A percentile compares a stretch with the other conserved stretches of the same genome.
These are phyloP conservation scores for Alternaria sp. DNA, from an alignment of 2,329 filamentous ascomycete genomes.

Conservation along the genomic window DNA sequence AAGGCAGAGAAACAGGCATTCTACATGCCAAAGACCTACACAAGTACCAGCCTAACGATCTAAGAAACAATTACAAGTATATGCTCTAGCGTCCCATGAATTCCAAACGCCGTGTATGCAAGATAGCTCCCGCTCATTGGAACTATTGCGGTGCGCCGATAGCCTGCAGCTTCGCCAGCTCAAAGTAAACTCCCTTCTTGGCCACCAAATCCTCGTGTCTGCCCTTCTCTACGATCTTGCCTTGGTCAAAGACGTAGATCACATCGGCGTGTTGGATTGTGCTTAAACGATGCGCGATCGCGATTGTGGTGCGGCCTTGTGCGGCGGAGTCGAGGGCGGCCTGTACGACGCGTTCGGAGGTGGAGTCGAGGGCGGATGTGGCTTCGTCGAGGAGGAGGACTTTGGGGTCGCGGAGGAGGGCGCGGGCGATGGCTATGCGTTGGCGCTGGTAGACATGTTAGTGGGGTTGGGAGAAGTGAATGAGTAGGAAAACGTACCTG, in stretches of 20 bases:
- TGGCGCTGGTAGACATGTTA: constrained; percentile 70
- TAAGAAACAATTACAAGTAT: constrained; percentile 6
- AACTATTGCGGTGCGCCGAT: constrained; percentile 43
- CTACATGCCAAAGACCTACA: not conserved
- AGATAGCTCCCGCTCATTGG: not conserved
- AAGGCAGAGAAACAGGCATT: not conserved
- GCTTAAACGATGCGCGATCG: constrained; percentile 87
- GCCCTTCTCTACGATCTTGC: constrained; percentile 82
- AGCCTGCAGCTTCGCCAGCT: constrained; percentile 43
- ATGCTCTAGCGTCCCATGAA: not conserved
- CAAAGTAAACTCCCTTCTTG: constrained; percentile 50
- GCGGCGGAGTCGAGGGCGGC: constrained; percentile 81
- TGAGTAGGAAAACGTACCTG: constrained; percentile 42
- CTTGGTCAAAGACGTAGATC: constrained; percentile 96
- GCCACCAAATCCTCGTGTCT: constrained; percentile 69
- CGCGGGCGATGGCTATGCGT: constrained; percentile 90
- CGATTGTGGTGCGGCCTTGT: constrained; percentile 88
- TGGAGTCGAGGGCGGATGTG: constrained; percentile 47
- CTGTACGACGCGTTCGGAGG: constrained; percentile 76
- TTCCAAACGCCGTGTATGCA: not conserved
- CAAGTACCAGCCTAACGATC: constrained; percentile 1
- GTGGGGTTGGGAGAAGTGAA: not conserved
- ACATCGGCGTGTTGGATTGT: constrained; percentile 95
- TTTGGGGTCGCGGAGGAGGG: constrained; percentile 88
- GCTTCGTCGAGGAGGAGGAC: constrained; percentile 64